A percentile compares a stretch with the other conserved stretches of the same genome.
These are phyloP conservation scores for Capronia americana DNA, from an alignment of 2,329 filamentous ascomycete genomes.

Conservation along the genomic window DNA sequence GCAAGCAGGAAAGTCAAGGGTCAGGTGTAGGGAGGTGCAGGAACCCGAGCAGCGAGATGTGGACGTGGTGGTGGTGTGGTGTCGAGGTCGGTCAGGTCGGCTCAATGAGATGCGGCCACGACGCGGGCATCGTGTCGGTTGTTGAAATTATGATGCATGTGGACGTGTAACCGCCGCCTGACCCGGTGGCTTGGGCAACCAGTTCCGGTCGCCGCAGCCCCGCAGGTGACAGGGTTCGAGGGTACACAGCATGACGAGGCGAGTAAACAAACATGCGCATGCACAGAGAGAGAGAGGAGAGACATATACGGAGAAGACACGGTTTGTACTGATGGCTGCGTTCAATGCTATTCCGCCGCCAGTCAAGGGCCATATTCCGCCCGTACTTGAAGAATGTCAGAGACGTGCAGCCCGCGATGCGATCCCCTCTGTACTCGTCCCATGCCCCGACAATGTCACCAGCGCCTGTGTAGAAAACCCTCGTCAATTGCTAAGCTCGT, in stretches of 20 bases:
- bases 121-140: conserved; percentile 19
- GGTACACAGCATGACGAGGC: not conserved
- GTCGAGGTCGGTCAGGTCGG: not conserved
- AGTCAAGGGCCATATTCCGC: not conserved
- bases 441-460: not conserved
- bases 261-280: conserved; percentile 1
- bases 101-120: conserved; percentile 25
- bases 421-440: not conserved
- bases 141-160: conserved; percentile 15
- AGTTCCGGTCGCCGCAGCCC: not conserved
- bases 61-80: conserved; percentile 24
- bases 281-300: not conserved
- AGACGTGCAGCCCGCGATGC: not conserved
- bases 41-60: conserved; percentile 6
- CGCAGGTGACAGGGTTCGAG: not conserved
- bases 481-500: not conserved
- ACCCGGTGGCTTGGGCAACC: conserved; percentile 21
- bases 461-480: not conserved
- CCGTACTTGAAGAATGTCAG: not conserved
- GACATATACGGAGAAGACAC: not conserved
- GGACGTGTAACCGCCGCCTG: conserved; percentile 2
- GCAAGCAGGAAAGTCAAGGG: conserved; percentile 4
- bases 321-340: not conserved
- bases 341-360: not conserved
- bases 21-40: conserved; percentile 5